A percentile compares a stretch with the other conserved stretches of the same genome.
These are phyloP conservation scores for Apiotrichum gracile DNA, from an alignment of 1,284 basidiomycete genomes.

Conservation along the genomic window DNA sequence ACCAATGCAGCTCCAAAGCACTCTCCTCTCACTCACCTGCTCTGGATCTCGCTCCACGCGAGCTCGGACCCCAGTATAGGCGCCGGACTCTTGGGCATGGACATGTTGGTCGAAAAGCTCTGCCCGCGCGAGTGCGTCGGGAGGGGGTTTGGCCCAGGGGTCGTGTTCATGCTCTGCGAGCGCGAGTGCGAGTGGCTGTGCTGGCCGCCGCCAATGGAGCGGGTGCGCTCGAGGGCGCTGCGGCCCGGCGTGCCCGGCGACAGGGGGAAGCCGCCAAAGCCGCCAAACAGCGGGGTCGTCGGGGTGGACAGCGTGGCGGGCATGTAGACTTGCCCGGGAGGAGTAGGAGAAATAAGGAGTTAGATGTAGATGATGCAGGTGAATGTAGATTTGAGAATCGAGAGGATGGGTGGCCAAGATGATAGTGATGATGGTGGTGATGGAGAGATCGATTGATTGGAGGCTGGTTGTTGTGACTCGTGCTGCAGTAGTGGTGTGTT, in stretches of 20 bases:
- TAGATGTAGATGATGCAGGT: neutral
- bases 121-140: conserved; percentile 4
- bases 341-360: neutral
- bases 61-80: conserved; percentile 10
- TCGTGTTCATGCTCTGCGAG: neutral
- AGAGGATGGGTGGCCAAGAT: neutral
- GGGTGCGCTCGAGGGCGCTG: conserved; percentile 8
- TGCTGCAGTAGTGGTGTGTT: too few relatives aligned
- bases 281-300: neutral
- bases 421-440: neutral
- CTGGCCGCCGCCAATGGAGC: neutral
- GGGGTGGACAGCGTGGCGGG: neutral
- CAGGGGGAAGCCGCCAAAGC: neutral
- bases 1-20: too few relatives aligned
- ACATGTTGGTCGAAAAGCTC: neutral
- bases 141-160: neutral
- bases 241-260: neutral
- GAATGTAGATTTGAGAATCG: neutral
- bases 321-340: neutral
- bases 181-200: conserved; percentile 1
- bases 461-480: conserved; percentile 1
- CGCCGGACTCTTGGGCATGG: conserved; percentile 1
- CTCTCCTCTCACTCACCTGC: conserved; percentile 8
- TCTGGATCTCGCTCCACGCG: conserved; percentile 18
- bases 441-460: neutral